Evolutionary conservation across 1,284 basidiomycete species (phyloP), one percentile per base, ranked within the genome.

Genomic region (Cryptococcus sp.): DNA sequence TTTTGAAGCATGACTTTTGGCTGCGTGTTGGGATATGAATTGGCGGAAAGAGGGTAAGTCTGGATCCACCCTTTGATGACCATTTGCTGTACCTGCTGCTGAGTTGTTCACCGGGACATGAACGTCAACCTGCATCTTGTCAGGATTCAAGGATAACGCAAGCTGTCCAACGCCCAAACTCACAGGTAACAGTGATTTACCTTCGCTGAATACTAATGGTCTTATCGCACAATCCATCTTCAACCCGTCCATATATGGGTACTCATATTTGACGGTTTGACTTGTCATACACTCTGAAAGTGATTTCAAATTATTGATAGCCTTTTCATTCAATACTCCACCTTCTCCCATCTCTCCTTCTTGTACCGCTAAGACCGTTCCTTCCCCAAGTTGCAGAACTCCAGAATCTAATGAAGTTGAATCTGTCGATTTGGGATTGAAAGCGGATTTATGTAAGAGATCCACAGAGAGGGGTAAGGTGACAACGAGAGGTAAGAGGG

Each of bases 231-330:
- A 67, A 32, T 72, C 68, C 68, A 77, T 76, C 57, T 70, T 71
- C 45, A 76, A 61, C 4, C 64, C 66, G 47, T 74, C 71, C 61
- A 73, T 73, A 55, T 64, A 77, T 3, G 76, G 76, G 52, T 75
- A 77, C 50, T 72, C 70, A 61, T 76, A 77, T 33, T 60, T 54
- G 15, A 77, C 53, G 30, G 52, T 60, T 55, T 76, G 74, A 23
- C 66, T 64, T 34, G 57, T 60, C 37, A 76, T 50, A 32, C 62
- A 64, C 33, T 72, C 66, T 31, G 58, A 53, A 46, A 77, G 55
- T 1, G 70, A 65, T 50, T 72, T 66, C 45, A 77, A 53, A 52
- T 77, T 77, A 31, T 61, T 58, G 15, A 76, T 50, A 0, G 71
- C 76, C 13, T 59, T 62, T 31, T 76, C 72, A 30, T 67, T 59